Evolutionary conservation across 768 basidiomycete species (phyloP).

Genomic region (Candolleomyces eurysporus): DNA sequence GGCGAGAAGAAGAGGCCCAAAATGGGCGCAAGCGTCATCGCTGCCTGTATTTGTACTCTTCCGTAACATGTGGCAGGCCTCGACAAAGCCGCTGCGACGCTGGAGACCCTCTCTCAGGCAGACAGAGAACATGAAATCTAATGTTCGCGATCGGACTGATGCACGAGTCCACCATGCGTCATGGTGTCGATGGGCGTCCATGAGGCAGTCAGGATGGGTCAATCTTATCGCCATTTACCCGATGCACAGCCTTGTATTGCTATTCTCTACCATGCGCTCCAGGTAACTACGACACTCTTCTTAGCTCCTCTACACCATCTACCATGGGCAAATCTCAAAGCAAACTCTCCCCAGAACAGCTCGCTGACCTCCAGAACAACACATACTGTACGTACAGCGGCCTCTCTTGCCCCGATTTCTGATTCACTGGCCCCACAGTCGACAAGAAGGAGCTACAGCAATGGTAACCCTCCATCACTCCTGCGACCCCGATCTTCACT

Average conservation of each 20-base stretch:
- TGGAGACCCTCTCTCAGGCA: neutral
- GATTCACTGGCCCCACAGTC: slow-evolving; percentile 44
- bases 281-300: slow-evolving; percentile 16
- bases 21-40: neutral
- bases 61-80: neutral
- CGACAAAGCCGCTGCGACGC: neutral
- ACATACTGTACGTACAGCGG: slow-evolving; percentile 82
- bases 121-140: neutral
- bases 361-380: slow-evolving; percentile 93
- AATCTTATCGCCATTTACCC: slow-evolving; percentile 11
- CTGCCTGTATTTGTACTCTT: slow-evolving; percentile 4
- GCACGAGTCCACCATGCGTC: neutral
- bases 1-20: slow-evolving; percentile 9
- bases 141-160: neutral
- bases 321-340: slow-evolving; percentile 97
- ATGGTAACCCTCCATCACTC: slow-evolving; percentile 51
- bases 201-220: slow-evolving; percentile 9
- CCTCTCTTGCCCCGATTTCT: neutral
- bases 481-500: slow-evolving; percentile 9
- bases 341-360: slow-evolving; percentile 92
- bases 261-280: slow-evolving; percentile 12
- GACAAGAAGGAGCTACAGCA: slow-evolving; percentile 97
- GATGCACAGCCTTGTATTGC: slow-evolving; percentile 11
- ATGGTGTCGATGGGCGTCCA: neutral
- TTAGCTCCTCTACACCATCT: slow-evolving; percentile 17